These are phyloP conservation scores for Kodamaea leandrae DNA, from an alignment of 805 yeast genomes.

Conservation along the genomic window DNA sequence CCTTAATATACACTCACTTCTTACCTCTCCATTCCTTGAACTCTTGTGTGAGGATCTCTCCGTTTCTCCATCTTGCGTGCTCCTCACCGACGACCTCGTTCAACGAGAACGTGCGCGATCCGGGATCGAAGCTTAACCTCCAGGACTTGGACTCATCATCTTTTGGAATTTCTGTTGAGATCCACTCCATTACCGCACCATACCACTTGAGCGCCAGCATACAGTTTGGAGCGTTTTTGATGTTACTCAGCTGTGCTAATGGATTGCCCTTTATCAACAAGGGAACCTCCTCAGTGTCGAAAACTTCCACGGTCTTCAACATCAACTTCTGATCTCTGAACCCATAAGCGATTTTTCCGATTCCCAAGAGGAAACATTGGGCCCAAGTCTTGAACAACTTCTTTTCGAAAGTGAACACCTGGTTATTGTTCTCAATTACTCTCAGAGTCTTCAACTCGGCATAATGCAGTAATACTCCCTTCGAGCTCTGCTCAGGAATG, in stretches of 20 bases:
- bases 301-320: conserved; percentile 72
- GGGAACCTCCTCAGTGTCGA: conserved; percentile 76
- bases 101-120: conserved; percentile 51
- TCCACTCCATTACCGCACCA: conserved; percentile 81
- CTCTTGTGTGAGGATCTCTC: conserved; percentile 24
- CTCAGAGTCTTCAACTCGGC: conserved; percentile 78
- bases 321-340: conserved; percentile 72
- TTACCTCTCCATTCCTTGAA: conserved; percentile 33
- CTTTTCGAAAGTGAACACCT: conserved; percentile 65
- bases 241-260: conserved; percentile 15
- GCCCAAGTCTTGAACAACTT: conserved; percentile 87
- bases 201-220: conserved; percentile 81
- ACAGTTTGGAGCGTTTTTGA: conserved; percentile 54
- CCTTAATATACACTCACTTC: background rate
- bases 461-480: conserved; percentile 66
- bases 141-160: conserved; percentile 50
- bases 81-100: conserved; percentile 42
- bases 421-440: conserved; percentile 52
- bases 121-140: conserved; percentile 56
- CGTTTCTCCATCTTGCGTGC: conserved; percentile 19
- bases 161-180: conserved; percentile 49
- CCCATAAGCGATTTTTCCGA: conserved; percentile 79
- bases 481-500: conserved; percentile 46
- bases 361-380: conserved; percentile 85
- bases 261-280: conserved; percentile 55